Evolutionary conservation across 345 rosid species (phyloP), one percentile per base, ranked within the genome.

Genomic region (Melaleuca quinquenervia): DNA sequence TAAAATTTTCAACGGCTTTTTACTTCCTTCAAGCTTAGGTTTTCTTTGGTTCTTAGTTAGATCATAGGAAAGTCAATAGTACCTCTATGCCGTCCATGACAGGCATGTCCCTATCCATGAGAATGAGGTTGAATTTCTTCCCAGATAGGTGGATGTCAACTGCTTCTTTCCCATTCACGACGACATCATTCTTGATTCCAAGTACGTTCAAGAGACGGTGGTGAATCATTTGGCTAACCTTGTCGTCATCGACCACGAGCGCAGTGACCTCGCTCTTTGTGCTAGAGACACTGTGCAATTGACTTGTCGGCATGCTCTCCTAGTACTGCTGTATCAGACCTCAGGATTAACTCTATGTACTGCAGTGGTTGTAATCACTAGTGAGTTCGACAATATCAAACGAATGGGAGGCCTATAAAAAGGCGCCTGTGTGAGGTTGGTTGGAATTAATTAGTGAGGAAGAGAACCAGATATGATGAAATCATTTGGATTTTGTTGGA

Each of bases 21-120:
- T 32, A 44, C 76, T 64, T 32, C 22, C 36, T 64, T 64, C 45
- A 32, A 64, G 76, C 24, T 32, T 64, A 32, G 45, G 12, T 64
- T 64, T 70, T 70, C 24, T 70, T 20, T 0, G 16, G 78, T 45
- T 36, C 36, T 24, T 16, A 51, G 76, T 50, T 70, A 27, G 52
- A 32, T 21, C 18, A 60, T 27, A 6, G 49, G 27, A 53, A 18
- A 58, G 45, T n/a, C 48, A 27, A 5, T 1, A 6, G 7, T 91
- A 95, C 99, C 98, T 94, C 91, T 54, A 94, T 88, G 86, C 98
- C 99, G 62, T 95, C 92, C 98, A 95, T 93, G 87, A 94, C 20
- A 11, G 98, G 99, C 99, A 96, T 96, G 45, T 96, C 98, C 91
- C 89, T 89, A 74, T 96, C 99, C 99, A 96, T 96, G 60, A 96